Conservation (phyloP, 1,139 yeast genomes). For the Groenewaldozyma auringiensis region DNA sequence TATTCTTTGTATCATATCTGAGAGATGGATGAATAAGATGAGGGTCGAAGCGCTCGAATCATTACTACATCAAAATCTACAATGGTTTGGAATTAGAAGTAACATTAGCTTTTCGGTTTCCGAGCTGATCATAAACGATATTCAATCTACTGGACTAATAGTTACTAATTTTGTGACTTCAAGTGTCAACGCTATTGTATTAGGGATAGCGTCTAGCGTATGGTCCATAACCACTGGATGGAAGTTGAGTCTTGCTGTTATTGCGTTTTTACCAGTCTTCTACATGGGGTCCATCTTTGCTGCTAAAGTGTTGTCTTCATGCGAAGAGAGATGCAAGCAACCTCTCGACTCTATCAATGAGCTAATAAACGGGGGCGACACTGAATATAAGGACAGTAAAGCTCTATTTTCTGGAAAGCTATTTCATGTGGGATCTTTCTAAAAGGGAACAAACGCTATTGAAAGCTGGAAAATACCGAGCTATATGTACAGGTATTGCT, state of each 20-base stretch:
- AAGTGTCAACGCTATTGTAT: constrained; percentile 42
- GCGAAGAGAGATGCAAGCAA: constrained; percentile 57
- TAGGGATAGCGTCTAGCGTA: constrained; percentile 51
- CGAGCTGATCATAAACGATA: constrained; percentile 67
- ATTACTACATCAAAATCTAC: constrained; percentile 46
- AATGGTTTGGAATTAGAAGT: constrained; percentile 39
- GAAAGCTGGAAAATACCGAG: constrained; percentile 23
- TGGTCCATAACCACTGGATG: constrained; percentile 85
- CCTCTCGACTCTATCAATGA: constrained; percentile 48
- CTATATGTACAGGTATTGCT: constrained; percentile 45
- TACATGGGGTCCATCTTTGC: constrained; percentile 44
- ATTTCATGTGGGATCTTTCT: constrained; percentile 39
- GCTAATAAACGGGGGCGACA: constrained; percentile 50
- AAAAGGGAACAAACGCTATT: constrained; percentile 22
- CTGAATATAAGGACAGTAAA: constrained; percentile 56
- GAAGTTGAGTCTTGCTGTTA: constrained; percentile 75
- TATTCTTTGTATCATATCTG: constrained; percentile 53
- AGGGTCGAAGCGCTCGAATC: constrained; percentile 45
- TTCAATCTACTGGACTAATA: constrained; percentile 64
- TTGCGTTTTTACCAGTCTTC: constrained; percentile 63
- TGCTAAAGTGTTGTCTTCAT: constrained; percentile 42
- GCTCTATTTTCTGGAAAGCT: constrained; percentile 43
- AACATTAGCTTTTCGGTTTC: constrained; percentile 39
- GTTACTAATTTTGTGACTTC: constrained; percentile 56
- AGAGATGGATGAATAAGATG: constrained; percentile 54